phyloP scores from a whole-genome alignment of 345 rosid genomes.

The Syzygium oleosum region DNA sequence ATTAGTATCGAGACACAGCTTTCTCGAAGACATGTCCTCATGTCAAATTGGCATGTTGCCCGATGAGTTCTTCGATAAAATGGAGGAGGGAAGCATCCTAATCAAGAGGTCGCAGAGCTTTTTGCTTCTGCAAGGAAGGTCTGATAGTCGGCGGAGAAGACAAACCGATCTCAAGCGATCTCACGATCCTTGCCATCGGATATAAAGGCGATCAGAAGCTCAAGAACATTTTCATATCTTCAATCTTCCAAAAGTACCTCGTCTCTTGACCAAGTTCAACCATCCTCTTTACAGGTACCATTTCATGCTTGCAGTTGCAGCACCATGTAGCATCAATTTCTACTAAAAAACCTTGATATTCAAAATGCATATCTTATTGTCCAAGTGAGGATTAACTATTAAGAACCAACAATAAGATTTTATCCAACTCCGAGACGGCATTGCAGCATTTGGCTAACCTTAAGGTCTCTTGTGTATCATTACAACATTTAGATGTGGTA shows the following conservation, averaged over 20 bases:
- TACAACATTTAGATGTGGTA: not conserved
- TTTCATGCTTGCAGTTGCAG: not conserved
- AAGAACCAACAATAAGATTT: not conserved
- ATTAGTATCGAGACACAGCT: slow-evolving; percentile 18
- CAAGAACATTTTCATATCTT: slow-evolving; percentile 14
- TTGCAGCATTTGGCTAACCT: not conserved
- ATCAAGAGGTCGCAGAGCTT: slow-evolving; percentile 10
- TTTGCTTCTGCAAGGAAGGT: slow-evolving; percentile 12
- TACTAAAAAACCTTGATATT: not conserved
- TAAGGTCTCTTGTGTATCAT: not conserved
- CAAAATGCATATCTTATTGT: not conserved
- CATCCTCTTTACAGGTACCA: slow-evolving; percentile 21
- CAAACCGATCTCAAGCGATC: slow-evolving; percentile 5
- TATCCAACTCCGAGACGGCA: not conserved
- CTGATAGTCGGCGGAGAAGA: slow-evolving; percentile 3
- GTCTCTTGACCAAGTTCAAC: not conserved
- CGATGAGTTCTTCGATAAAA: slow-evolving; percentile 13
- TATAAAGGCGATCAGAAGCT: slow-evolving; percentile 20
- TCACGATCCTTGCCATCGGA: slow-evolving; percentile 20
- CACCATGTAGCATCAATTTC: not conserved
- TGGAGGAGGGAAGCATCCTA: slow-evolving; percentile 17
- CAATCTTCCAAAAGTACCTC: slow-evolving; percentile 10
- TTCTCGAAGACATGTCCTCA: slow-evolving; percentile 7
- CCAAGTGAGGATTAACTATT: not conserved
- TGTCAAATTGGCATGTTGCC: slow-evolving; percentile 11